Evolutionary conservation across 192 early-diverging fungal genomes (phyloP).

Genomic region (Dissophora globulifera): DNA sequence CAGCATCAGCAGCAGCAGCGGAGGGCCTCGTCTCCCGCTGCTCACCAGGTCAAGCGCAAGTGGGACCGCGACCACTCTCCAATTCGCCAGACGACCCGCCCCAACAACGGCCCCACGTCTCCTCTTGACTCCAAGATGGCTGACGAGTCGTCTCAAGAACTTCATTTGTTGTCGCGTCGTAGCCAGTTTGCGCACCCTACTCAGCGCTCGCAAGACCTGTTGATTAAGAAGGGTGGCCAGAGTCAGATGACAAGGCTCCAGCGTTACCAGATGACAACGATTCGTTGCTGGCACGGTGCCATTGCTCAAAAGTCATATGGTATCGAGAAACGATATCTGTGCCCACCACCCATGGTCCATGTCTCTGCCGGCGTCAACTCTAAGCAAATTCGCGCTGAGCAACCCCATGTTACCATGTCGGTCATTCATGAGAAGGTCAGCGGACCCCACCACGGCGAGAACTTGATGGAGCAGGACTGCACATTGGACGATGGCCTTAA

Average conservation of each 20-base stretch:
- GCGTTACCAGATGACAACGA: slow-evolving; percentile 68
- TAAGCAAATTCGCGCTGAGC: slow-evolving; percentile 58
- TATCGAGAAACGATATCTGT: slow-evolving; percentile 87
- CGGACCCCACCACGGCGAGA: slow-evolving; percentile 57
- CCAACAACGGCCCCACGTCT: background rate
- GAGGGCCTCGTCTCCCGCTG: background rate
- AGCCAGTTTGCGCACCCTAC: background rate
- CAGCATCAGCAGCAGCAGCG: slow-evolving; percentile 10
- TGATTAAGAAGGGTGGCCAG: slow-evolving; percentile 6
- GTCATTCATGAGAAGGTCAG: slow-evolving; percentile 72
- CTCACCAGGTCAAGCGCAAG: slow-evolving; percentile 29
- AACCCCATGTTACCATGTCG: slow-evolving; percentile 71
- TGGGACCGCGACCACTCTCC: slow-evolving; percentile 49
- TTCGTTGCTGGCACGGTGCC: slow-evolving; percentile 82
- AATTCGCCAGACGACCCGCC: slow-evolving; percentile 8
- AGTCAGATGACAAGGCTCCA: slow-evolving; percentile 41
- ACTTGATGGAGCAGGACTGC: slow-evolving; percentile 51
- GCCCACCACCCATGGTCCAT: slow-evolving; percentile 79
- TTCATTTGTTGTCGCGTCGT: slow-evolving; percentile 46
- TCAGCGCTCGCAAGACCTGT: background rate
- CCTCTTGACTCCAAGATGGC: background rate
- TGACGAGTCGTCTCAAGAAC: slow-evolving; percentile 41
- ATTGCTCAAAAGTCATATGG: slow-evolving; percentile 97
- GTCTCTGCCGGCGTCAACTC: slow-evolving; percentile 57
- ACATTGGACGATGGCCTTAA: slow-evolving; percentile 61